Evolutionary conservation across 2,329 filamentous ascomycete species (phyloP), one percentile per base, ranked within the genome.

Genomic region (Pochonia chlamydosporia): DNA sequence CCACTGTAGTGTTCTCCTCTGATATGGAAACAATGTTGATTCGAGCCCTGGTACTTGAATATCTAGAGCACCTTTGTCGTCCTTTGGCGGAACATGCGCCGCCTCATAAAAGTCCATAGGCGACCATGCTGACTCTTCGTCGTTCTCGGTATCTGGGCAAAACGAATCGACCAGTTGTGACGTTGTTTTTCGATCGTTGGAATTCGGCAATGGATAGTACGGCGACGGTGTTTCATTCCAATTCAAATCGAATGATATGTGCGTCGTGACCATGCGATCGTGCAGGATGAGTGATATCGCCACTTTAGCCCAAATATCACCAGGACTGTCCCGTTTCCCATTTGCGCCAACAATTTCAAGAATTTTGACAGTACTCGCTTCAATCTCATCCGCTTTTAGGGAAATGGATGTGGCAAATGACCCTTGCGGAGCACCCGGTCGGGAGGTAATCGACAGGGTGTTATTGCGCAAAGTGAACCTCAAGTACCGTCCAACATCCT

Each of bases 1-100:
- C 87, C 87, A 92, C 41, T 81, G 73, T 3, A 90, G 71, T 2
- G 85, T 78, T 49, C 85, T 71, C 47, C 79, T 79, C 62, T 91
- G 87, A 50, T 89, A 91, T 0, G 85, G 85, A 59, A 82, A 90
- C 0, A 90, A 65, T 0, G 65, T 68, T 1, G 80, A 73, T 39
- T 66, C 67, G 43, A 75, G 68, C 23, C 63, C 65, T 0, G 70
- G 65, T 5, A 80, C 61, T 3, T 65, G 31, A 30, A 80, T 67
- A 0, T 65, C 61, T 2, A 60, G 55, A 1, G 71, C 49, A 3
- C 61, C 54, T 14, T 59, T 49, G 44, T 76, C 70, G 5, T 67
- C 57, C n/a, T 67, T 68, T 10, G 68, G 53, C 1, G 87, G 82
- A 2, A 83, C 74, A 57, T 82, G 76, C 1, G 86, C 82, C 14